Evolutionary conservation across 345 rosid species (phyloP).

Genomic region (Kernera saxatilis): DNA sequence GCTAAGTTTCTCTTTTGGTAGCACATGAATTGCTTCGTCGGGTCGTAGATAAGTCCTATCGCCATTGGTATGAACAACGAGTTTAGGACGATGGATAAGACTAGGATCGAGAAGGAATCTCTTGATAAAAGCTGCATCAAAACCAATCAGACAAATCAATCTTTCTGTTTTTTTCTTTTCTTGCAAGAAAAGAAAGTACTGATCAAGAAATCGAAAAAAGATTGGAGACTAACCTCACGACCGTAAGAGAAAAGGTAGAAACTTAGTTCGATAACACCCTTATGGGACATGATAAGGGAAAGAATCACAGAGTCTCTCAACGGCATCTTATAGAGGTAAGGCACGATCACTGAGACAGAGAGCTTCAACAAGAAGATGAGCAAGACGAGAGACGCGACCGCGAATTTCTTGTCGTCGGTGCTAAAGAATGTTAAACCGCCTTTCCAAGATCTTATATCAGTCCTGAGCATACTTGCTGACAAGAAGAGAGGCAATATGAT

Average conservation of each 20-base stretch:
- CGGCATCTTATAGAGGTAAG: slow-evolving; percentile 29
- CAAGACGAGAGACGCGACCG: slow-evolving; percentile 14
- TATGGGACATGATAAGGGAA: slow-evolving; percentile 27
- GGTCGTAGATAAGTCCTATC: slow-evolving; percentile 31
- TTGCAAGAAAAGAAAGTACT: background rate
- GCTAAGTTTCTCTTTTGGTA: slow-evolving; percentile 43
- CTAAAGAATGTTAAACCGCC: background rate
- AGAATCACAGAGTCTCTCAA: slow-evolving; percentile 20
- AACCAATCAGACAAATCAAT: background rate
- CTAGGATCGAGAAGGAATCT: slow-evolving; percentile 6
- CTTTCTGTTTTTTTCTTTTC: background rate
- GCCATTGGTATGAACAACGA: slow-evolving; percentile 20
- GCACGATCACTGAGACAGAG: background rate
- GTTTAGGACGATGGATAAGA: slow-evolving; percentile 19
- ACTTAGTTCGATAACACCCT: slow-evolving; percentile 30
- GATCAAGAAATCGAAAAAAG: background rate
- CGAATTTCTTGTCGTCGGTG: background rate
- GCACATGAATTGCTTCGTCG: slow-evolving; percentile 41
- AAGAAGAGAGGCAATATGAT: slow-evolving; percentile 28
- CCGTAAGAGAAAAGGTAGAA: slow-evolving; percentile 17
- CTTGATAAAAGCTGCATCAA: background rate
- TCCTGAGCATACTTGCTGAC: slow-evolving; percentile 10
- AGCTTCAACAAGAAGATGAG: slow-evolving; percentile 28
- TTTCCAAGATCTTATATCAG: background rate
- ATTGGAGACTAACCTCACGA: background rate